Evolutionary conservation across 768 basidiomycete genomes (phyloP).

Genomic region (Naganishia vishniacii): DNA sequence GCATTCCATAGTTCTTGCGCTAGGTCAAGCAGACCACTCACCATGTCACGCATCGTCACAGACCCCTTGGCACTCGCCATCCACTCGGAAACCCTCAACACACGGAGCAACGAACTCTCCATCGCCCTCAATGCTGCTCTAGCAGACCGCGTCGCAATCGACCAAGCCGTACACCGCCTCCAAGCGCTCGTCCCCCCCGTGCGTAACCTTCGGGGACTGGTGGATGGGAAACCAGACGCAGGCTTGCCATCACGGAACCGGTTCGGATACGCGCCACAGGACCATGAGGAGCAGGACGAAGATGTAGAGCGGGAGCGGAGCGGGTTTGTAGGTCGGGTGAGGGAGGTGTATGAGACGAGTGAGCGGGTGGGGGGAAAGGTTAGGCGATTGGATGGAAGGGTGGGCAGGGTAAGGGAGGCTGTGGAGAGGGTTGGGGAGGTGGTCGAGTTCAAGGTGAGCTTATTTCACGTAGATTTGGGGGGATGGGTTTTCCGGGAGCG

Average conservation of each 20-base stretch:
- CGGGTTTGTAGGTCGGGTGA: conserved; percentile 45
- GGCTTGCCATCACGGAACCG: background rate
- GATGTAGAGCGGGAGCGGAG: conserved; percentile 21
- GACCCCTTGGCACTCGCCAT: too few relatives aligned
- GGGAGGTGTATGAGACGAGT: conserved; percentile 47
- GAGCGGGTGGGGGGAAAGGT: conserved; percentile 90
- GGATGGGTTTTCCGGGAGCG: too few relatives aligned
- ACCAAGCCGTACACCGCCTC: conserved; percentile 60
- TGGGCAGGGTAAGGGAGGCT: conserved; percentile 79
- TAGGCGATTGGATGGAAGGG: conserved; percentile 81
- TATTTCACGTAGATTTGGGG: too few relatives aligned
- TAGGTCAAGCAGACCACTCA: too few relatives aligned
- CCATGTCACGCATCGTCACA: too few relatives aligned
- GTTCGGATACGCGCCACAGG: conserved; percentile 61
- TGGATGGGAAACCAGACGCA: conserved; percentile 20
- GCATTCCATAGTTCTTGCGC: too few relatives aligned
- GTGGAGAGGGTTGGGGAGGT: conserved; percentile 88
- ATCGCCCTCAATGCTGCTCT: conserved; percentile 66
- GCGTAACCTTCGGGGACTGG: conserved; percentile 28
- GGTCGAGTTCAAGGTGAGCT: conserved; percentile 86
- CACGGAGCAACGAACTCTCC: conserved; percentile 68
- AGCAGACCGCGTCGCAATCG: conserved; percentile 62
- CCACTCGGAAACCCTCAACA: too few relatives aligned
- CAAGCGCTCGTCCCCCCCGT: conserved; percentile 54
- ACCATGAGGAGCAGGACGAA: conserved; percentile 55